Conservation (phyloP, 2,329 filamentous ascomycete genomes). For the Dryadomyces sulphureus region DNA sequence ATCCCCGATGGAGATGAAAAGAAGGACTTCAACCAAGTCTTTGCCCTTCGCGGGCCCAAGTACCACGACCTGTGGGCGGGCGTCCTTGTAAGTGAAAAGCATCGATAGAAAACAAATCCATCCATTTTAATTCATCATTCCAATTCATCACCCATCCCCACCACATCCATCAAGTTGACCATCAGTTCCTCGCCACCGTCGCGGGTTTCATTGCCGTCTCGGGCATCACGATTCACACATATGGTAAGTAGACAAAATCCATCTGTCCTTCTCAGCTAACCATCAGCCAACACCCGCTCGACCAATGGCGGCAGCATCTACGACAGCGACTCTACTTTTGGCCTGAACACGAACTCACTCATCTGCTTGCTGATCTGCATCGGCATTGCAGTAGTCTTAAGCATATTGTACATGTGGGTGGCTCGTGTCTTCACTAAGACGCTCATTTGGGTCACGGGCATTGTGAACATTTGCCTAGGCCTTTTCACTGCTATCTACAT, state of each 20-base stretch:
- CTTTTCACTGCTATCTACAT: constrained; percentile 83
- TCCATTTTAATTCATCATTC: no score
- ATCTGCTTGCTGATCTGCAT: constrained; percentile 73
- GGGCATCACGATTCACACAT: constrained; percentile 10
- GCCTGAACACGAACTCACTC: constrained; percentile 69
- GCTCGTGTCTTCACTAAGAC: constrained; percentile 71
- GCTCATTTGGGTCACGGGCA: constrained; percentile 86
- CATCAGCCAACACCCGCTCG: constrained; percentile 32
- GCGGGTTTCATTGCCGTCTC: constrained; percentile 10
- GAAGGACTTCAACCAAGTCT: constrained; percentile 60
- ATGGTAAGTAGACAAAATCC: constrained; percentile 5
- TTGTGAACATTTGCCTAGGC: constrained; percentile 71
- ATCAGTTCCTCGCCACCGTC: constrained; percentile 15
- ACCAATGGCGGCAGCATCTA: constrained; percentile 64
- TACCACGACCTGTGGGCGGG: constrained; percentile 87
- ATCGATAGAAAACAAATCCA: background rate
- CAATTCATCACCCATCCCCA: no score
- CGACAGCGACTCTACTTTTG: constrained; percentile 46
- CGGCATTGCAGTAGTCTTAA: constrained; percentile 57
- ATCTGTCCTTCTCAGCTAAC: background rate
- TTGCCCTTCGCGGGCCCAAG: constrained; percentile 71
- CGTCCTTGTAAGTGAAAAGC: constrained; percentile 41
- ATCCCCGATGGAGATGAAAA: constrained; percentile 25
- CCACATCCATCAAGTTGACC: no score
- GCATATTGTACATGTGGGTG: constrained; percentile 60